Evolutionary conservation across 2,329 filamentous ascomycete genomes (phyloP).

Genomic region (Coleophoma crateriformis): DNA sequence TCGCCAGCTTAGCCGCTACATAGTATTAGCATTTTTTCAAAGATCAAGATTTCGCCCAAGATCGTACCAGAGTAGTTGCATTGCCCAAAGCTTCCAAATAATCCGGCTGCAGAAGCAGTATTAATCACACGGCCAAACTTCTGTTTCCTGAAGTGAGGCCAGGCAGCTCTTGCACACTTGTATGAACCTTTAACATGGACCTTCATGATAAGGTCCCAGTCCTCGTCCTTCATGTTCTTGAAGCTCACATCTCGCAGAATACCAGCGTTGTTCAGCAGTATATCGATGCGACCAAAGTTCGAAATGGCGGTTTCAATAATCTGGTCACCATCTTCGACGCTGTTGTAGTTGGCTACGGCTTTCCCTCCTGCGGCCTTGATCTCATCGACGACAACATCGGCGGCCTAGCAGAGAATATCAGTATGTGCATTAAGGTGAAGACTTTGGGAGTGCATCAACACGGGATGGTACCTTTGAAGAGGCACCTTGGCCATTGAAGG

Average conservation of each 20-base stretch:
- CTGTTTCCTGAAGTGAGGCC: slow-evolving; percentile 97
- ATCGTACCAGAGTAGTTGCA: slow-evolving; percentile 78
- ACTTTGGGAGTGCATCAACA: too few species aligned
- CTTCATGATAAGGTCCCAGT: slow-evolving; percentile 93
- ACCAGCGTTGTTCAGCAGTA: slow-evolving; percentile 97
- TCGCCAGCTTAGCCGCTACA: slow-evolving; percentile 80
- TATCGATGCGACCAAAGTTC: slow-evolving; percentile 79
- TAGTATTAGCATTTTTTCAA: slow-evolving; percentile 21
- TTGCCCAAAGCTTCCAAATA: slow-evolving; percentile 95
- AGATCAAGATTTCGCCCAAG: slow-evolving; percentile 1
- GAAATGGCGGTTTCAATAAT: slow-evolving; percentile 89
- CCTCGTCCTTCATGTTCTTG: slow-evolving; percentile 96
- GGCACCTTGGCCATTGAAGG: slow-evolving; percentile 87
- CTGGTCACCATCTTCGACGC: slow-evolving; percentile 85
- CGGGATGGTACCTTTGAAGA: slow-evolving; percentile 65
- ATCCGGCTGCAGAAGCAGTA: slow-evolving; percentile 89
- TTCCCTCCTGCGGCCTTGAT: slow-evolving; percentile 87
- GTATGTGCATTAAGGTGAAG: background rate
- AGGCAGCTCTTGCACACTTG: slow-evolving; percentile 91
- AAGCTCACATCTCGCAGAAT: slow-evolving; percentile 91
- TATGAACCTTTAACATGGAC: slow-evolving; percentile 93
- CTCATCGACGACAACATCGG: slow-evolving; percentile 77
- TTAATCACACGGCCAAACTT: slow-evolving; percentile 97
- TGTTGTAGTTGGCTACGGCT: slow-evolving; percentile 96
- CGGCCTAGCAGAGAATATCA: slow-evolving; percentile 47